Evolutionary conservation across 257 asterid genomes (phyloP), one percentile per base, ranked within the genome.

Genomic region (Misopates orontium): DNA sequence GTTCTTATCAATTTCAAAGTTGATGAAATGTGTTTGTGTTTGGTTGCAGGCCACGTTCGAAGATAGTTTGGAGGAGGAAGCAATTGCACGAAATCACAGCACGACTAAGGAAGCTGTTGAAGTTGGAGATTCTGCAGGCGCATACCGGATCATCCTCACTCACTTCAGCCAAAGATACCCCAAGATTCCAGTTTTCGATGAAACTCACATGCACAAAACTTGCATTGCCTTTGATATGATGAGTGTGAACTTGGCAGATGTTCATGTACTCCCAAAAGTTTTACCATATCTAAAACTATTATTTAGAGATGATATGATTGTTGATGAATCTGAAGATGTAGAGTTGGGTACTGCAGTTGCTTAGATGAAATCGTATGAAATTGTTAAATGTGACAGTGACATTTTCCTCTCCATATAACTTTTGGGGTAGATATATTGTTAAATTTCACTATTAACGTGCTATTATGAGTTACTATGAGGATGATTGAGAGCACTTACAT

Each of bases 131-230:
- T 55, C 82, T 1, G 97, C 97, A 0, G 96, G 95, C 13, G 97
- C 74, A 1, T 94, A 94, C 60, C 88, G 96, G 0, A 69, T 88
- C 13, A 88, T 94, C 41, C 95, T 90, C 2, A 90, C 99, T 13
- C 99, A 92, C 64, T 92, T 92, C 79, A 92, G 98, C 84, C 99
- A 94, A 74, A 78, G 99, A 72, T 94, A 94, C 73, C 97, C 99
- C 3, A 94, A 94, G 76, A 83, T 94, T 55, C 99, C 97, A 13
- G 93, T 88, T 42, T 79, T 94, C 25, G 96, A 88, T 20, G 91
- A 88, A 51, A 28, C 67, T n/a, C 91, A 83, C 73, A 82, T 79
- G 87, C 86, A 90, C 64, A 90, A 90, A 18, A 87, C 96, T 0
- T 82, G 96, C 86, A 78, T 94, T 70, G 99, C 95, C 2, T 94